phyloP scores from a whole-genome alignment of 2,329 filamentous ascomycete species.

The Grosmannia huntii region DNA sequence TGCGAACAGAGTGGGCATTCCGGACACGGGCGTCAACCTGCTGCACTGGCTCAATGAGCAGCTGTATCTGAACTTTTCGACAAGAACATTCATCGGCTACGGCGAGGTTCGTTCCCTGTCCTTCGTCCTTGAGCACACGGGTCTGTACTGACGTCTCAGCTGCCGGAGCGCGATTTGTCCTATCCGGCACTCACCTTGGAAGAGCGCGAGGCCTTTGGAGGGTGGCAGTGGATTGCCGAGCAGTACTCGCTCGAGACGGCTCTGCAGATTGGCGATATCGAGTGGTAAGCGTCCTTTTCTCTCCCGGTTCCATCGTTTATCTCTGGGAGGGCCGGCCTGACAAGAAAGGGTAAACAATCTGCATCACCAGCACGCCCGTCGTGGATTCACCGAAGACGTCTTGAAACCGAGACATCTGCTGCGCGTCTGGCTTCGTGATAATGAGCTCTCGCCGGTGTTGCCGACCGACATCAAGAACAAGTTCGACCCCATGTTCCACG shows the following conservation, averaged over 20 bases:
- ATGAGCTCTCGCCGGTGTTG: neutral
- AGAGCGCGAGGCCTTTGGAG: conserved; percentile 1
- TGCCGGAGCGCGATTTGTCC: neutral
- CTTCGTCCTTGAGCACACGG: neutral
- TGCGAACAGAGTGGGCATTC: neutral
- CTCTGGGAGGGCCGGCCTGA: neutral
- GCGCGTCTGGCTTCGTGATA: neutral
- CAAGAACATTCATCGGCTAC: neutral
- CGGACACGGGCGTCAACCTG: neutral
- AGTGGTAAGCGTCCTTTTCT: neutral
- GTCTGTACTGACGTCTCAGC: neutral
- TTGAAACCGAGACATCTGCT: neutral
- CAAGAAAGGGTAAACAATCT: neutral
- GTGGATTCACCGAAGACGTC: neutral
- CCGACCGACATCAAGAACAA: neutral
- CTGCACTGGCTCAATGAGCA: neutral
- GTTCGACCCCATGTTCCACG: neutral
- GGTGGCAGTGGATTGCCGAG: neutral
- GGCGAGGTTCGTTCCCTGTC: neutral
- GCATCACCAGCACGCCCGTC: neutral
- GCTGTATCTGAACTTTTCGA: neutral
- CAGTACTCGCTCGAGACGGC: neutral
- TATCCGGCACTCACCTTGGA: neutral
- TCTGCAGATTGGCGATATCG: neutral
- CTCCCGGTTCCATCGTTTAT: neutral